Evolutionary conservation across 2,329 filamentous ascomycete genomes (phyloP).

Genomic region (Colletotrichum siamense): DNA sequence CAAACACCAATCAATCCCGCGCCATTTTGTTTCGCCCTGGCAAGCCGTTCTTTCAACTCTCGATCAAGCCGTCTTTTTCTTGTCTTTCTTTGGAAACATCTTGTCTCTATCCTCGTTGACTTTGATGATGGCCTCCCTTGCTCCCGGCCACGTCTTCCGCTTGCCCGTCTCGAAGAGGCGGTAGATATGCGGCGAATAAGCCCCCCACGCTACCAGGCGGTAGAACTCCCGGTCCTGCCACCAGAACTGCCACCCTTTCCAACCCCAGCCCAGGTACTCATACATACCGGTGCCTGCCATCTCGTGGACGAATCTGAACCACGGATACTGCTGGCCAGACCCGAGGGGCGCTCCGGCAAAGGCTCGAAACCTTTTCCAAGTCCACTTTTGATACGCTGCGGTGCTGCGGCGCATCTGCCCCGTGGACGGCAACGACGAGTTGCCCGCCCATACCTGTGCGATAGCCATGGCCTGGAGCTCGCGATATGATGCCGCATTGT

Average conservation of each 20-base stretch:
- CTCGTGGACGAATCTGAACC: conserved; percentile 44
- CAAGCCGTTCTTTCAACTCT: background rate
- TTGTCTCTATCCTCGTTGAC: conserved; percentile 27
- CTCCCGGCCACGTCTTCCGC: conserved; percentile 44
- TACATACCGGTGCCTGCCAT: conserved; percentile 45
- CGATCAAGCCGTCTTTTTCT: background rate
- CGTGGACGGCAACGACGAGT: conserved; percentile 37
- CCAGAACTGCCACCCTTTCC: conserved; percentile 47
- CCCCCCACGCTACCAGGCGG: conserved; percentile 39
- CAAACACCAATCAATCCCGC: background rate
- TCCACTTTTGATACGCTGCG: conserved; percentile 36
- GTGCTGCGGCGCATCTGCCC: conserved; percentile 41
- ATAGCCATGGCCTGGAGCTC: conserved; percentile 48
- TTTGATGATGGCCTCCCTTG: conserved; percentile 38
- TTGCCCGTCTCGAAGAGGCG: conserved; percentile 45
- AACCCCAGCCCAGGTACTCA: conserved; percentile 45
- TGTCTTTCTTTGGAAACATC: background rate
- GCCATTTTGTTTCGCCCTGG: background rate
- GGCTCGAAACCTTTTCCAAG: conserved; percentile 31
- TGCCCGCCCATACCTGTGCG: conserved; percentile 29
- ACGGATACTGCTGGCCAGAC: conserved; percentile 36
- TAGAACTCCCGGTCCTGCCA: conserved; percentile 41
- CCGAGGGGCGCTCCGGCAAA: conserved; percentile 29
- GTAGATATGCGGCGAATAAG: conserved; percentile 46
- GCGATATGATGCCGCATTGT: conserved; percentile 39